Conservation (phyloP, 352 stramenopile genomes). For the Globisporangium cylindrosporum region DNA sequence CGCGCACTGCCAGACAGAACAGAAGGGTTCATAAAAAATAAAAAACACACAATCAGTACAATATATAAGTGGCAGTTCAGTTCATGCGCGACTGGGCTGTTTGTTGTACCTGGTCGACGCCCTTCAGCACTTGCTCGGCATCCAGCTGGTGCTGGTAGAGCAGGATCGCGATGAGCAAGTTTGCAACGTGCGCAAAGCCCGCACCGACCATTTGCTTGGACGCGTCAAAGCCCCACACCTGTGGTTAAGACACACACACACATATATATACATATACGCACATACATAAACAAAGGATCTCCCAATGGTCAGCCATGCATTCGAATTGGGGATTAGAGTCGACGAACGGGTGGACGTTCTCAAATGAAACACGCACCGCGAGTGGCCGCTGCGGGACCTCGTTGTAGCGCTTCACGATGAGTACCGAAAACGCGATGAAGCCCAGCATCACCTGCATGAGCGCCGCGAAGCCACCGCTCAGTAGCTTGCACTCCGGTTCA, state of each 20-base stretch:
- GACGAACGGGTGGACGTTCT: neutral
- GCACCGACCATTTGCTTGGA: conserved; percentile 86
- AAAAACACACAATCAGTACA: neutral
- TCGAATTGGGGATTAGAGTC: neutral
- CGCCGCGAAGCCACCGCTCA: conserved; percentile 74
- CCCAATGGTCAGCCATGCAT: neutral
- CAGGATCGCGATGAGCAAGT: conserved; percentile 85
- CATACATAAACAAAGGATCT: neutral
- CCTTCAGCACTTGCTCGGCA: conserved; percentile 18
- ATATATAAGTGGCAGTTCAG: neutral
- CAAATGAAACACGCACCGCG: conserved; percentile 31
- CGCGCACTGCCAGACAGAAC: conserved; percentile 44
- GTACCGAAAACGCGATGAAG: conserved; percentile 80
- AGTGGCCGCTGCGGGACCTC: conserved; percentile 78
- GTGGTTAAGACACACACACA: conserved; percentile 5
- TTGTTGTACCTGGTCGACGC: conserved; percentile 50
- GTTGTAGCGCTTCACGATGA: conserved; percentile 68
- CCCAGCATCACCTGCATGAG: conserved; percentile 76
- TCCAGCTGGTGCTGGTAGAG: conserved; percentile 50
- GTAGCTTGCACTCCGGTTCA: conserved; percentile 70
- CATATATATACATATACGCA: neutral
- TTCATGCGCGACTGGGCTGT: neutral
- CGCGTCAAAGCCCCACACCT: conserved; percentile 84
- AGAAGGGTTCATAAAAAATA: neutral
- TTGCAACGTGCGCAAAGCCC: conserved; percentile 80